Evolutionary conservation across 2,329 filamentous ascomycete genomes (phyloP).

Genomic region (Exserohilum rostratum): DNA sequence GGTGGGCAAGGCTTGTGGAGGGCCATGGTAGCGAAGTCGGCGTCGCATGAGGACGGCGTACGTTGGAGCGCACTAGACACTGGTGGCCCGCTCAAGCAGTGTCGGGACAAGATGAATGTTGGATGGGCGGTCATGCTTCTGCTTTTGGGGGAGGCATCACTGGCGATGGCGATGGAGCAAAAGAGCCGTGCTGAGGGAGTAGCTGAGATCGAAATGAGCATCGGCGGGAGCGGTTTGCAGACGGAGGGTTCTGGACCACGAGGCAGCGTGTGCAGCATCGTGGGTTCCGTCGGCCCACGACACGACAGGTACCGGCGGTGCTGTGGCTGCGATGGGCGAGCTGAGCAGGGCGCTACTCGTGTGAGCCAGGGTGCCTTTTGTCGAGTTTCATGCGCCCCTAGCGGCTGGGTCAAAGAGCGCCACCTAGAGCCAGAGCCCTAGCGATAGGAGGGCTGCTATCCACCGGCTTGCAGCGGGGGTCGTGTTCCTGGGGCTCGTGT

Average conservation of each 20-base stretch:
- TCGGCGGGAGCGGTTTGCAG: background rate
- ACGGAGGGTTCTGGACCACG: slow-evolving; percentile 13
- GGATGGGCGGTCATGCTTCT: background rate
- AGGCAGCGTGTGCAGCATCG: background rate
- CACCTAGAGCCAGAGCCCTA: slow-evolving; percentile 1
- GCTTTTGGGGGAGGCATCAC: background rate
- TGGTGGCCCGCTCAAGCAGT: slow-evolving; percentile 2
- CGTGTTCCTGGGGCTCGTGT: slow-evolving; percentile 13
- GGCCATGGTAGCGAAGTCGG: slow-evolving; percentile 8
- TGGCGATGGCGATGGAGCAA: slow-evolving; percentile 10
- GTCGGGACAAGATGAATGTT: background rate
- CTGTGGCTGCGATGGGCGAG: slow-evolving; percentile 17
- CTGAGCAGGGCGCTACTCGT: slow-evolving; percentile 9
- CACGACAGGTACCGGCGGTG: background rate
- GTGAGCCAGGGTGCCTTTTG: slow-evolving; percentile 13
- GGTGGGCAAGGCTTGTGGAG: slow-evolving; percentile 5
- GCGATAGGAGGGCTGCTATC: slow-evolving; percentile 17
- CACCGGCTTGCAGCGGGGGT: slow-evolving; percentile 13
- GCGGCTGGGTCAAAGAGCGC: slow-evolving; percentile 15
- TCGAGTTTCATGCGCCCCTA: slow-evolving; percentile 27
- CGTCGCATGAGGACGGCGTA: slow-evolving; percentile 15
- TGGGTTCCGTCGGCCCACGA: slow-evolving; percentile 1
- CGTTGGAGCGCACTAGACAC: background rate
- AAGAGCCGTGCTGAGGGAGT: slow-evolving; percentile 8
- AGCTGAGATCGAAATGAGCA: slow-evolving; percentile 12